Percentiles rank a stretch among this genome's conserved stretches.
Conservation (phyloP, 805 yeast species). For the Yamadazyma akitaensis region DNA sequence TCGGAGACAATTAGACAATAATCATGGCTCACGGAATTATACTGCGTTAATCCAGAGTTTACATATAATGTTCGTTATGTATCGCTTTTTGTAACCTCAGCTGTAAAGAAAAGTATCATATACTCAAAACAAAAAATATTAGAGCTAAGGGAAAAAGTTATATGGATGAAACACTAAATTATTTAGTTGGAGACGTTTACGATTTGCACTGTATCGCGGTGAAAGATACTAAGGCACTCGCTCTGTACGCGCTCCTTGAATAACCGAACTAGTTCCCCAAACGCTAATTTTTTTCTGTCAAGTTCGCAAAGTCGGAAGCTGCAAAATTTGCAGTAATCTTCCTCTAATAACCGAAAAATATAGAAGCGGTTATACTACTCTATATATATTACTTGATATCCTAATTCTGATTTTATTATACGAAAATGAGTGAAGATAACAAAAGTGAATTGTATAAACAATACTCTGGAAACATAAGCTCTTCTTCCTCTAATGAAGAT, state of each 20-base stretch:
- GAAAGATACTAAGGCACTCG: not conserved
- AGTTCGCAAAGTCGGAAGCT: constrained; percentile 1
- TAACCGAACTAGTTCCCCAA: constrained; percentile 4
- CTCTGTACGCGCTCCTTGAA: constrained; percentile 4
- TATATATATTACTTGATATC: too few species aligned
- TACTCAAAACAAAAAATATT: too few species aligned
- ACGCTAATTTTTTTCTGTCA: not conserved
- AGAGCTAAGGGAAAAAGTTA: too few species aligned
- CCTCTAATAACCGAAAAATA: constrained; percentile 1
- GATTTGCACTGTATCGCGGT: not conserved
- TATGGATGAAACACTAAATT: too few species aligned
- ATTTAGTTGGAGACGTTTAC: too few species aligned
- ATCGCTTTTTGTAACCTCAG: too few species aligned
- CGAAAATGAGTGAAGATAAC: constrained; percentile 3
- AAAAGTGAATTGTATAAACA: constrained; percentile 8
- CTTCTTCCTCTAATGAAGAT: constrained; percentile 4
- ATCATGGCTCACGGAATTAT: too few species aligned
- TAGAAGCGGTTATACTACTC: not conserved
- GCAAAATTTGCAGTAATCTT: constrained; percentile 8
- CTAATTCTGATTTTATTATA: not conserved
- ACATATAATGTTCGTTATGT: too few species aligned
- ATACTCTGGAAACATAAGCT: constrained; percentile 4
- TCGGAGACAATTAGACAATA: not conserved
- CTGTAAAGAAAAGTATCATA: too few species aligned
- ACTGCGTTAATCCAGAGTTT: too few species aligned